A percentile compares a stretch with the other conserved stretches of the same genome.
Evolutionary conservation across 495 filamentous ascomycete genomes (phyloP).

Genomic region (Xylaria grammica): DNA sequence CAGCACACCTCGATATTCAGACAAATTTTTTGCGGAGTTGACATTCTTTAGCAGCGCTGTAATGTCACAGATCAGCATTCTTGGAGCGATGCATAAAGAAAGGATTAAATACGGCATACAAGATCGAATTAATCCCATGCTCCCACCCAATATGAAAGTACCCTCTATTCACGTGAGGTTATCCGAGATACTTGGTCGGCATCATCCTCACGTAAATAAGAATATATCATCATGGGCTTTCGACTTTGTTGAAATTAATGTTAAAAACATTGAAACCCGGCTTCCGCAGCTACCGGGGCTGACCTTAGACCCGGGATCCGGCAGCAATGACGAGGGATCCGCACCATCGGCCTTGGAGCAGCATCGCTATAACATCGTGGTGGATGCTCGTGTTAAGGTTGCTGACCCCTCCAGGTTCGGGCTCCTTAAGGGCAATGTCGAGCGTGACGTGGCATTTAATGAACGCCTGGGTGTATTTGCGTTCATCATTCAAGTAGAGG

Average conservation of each 20-base stretch:
- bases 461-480: conserved; percentile 61
- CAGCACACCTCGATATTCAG: conserved; percentile 38
- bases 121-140: conserved; percentile 29
- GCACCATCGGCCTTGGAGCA: conserved; percentile 33
- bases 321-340: conserved; percentile 25
- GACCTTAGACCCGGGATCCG: conserved; percentile 14
- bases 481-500: conserved; percentile 59
- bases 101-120: conserved; percentile 36
- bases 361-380: conserved; percentile 40
- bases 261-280: conserved; percentile 48
- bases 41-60: conserved; percentile 45
- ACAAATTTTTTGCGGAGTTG: conserved; percentile 46
- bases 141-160: conserved; percentile 43
- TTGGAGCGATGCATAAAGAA: conserved; percentile 48
- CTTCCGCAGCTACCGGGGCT: conserved; percentile 18
- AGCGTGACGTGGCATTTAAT: conserved; percentile 65
- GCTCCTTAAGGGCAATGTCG: conserved; percentile 56
- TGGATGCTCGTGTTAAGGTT: conserved; percentile 47
- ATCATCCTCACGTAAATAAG: conserved; percentile 25
- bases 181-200: conserved; percentile 46
- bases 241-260: conserved; percentile 59
- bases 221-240: conserved; percentile 52
- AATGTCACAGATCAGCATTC: conserved; percentile 50
- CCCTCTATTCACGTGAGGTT: conserved; percentile 51
- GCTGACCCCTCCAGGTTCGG: conserved; percentile 45